Evolutionary conservation across 2,329 filamentous ascomycete species (phyloP).

Genomic region (Pseudogymnoascus sp.): DNA sequence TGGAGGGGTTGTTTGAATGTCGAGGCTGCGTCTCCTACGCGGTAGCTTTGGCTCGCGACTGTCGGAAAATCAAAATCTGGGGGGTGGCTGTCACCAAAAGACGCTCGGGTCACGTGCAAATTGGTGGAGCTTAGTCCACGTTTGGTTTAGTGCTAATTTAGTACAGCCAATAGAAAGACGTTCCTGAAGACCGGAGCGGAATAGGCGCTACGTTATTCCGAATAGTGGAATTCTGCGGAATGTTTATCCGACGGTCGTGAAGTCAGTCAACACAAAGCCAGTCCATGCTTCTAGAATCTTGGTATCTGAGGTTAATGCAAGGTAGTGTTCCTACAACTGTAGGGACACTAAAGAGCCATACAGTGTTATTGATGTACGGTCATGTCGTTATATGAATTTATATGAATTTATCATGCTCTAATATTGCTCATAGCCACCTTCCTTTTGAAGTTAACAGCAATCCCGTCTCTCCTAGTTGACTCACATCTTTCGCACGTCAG

Average conservation of each 20-base stretch:
- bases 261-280: background rate
- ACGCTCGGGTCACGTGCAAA: background rate
- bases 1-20: conserved; percentile 7
- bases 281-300: background rate
- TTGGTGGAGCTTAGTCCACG: background rate
- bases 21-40: conserved; percentile 6
- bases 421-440: background rate
- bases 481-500: background rate
- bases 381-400: no score
- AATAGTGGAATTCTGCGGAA: background rate
- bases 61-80: conserved; percentile 8
- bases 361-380: background rate
- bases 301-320: background rate
- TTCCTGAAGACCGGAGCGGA: background rate
- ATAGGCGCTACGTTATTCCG: conserved; percentile 8
- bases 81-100: conserved; percentile 6
- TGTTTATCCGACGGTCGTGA: background rate
- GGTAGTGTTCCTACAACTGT: background rate
- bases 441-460: background rate
- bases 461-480: background rate
- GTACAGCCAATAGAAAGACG: background rate
- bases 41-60: conserved; percentile 8
- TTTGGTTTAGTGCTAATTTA: background rate
- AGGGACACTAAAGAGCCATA: background rate
- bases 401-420: background rate